Conservation (phyloP, 2,329 filamentous ascomycete genomes). For the Bisporella sp. region DNA sequence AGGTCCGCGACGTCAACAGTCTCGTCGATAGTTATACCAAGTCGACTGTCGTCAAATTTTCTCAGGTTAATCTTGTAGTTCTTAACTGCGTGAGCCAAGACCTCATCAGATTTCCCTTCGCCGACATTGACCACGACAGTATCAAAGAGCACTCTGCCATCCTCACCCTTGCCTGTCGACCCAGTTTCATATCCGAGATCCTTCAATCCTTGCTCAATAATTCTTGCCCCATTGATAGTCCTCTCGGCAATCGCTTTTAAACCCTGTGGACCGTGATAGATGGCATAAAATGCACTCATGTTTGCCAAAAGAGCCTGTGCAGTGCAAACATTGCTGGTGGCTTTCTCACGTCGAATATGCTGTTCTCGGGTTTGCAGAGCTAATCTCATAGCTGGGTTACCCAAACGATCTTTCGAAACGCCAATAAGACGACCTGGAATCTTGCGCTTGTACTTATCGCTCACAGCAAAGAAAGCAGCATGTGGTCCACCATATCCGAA, state of each 20-base stretch:
- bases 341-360: slow-evolving; percentile 93
- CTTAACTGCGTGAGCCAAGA: slow-evolving; percentile 44
- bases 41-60: slow-evolving; percentile 47
- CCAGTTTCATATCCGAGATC: slow-evolving; percentile 57
- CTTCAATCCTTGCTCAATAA: slow-evolving; percentile 58
- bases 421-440: slow-evolving; percentile 88
- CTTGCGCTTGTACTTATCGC: slow-evolving; percentile 88
- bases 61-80: slow-evolving; percentile 55
- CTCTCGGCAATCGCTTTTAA: slow-evolving; percentile 77
- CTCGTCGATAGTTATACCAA: slow-evolving; percentile 77
- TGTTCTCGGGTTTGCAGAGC: slow-evolving; percentile 91
- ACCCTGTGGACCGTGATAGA: slow-evolving; percentile 85
- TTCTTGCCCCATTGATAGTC: slow-evolving; percentile 62
- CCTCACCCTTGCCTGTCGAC: slow-evolving; percentile 46
- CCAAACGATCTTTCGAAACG: slow-evolving; percentile 83
- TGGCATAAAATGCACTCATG: slow-evolving; percentile 90
- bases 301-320: slow-evolving; percentile 91
- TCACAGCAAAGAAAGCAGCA: slow-evolving; percentile 90
- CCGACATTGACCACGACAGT: slow-evolving; percentile 64
- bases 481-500: slow-evolving; percentile 93
- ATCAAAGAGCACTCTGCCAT: slow-evolving; percentile 64
- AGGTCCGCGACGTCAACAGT: slow-evolving; percentile 52
- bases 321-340: slow-evolving; percentile 95
- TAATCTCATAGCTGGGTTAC: slow-evolving; percentile 72
- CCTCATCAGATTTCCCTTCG: slow-evolving; percentile 40